Base-by-base conservation (phyloP, 2,329 filamentous ascomycete genomes). In the Cladosporium oxysporum region DNA sequence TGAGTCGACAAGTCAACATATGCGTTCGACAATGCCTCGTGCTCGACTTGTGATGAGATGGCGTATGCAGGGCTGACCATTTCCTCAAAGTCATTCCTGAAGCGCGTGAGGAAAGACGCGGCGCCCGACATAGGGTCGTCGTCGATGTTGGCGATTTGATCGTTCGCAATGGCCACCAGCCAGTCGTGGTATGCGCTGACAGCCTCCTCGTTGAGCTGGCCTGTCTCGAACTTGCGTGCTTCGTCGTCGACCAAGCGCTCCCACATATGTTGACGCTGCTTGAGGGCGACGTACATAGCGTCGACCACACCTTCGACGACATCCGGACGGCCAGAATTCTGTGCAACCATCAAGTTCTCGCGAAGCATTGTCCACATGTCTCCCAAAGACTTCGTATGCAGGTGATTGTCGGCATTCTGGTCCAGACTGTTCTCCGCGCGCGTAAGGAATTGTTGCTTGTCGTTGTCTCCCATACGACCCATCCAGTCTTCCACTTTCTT, bases 311-410 rank as follows among this genome's bases (percentile, higher is more conserved):
- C 95, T 80, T 98, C 94, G 10, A 94, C 90, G 0, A 99, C 93
- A 75, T 98, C 95, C 64, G 89, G 86, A 61, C 95, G 91, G 74
- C 93, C 87, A 53, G 93, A 97, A 73, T 91, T 91, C 49, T 88
- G 89, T 5, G 93, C 93, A 0, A 93, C 92, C 69, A 91, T 87
- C 37, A 97, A 86, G 79, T 99, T 95, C 79, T 99, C 94, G 71
- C 91, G 89, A 69, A 99, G 84, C 93, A 99, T 98, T 67, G 93
- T 91, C 93, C 96, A 99, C 83, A 98, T 90, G 74, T 97, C 93
- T 65, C 93, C 90, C 63, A 97, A 83, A 68, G 93, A 97, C 80
- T 91, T 93, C 61, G 93, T 97, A 59, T 94, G 90, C 80, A 97
- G 93, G 77, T 92, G 93, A 67, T 92, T 92, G 76, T 96, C 93